phyloP scores from a whole-genome alignment of 331 rosid species.

The Rhamnella rubrinervis region DNA sequence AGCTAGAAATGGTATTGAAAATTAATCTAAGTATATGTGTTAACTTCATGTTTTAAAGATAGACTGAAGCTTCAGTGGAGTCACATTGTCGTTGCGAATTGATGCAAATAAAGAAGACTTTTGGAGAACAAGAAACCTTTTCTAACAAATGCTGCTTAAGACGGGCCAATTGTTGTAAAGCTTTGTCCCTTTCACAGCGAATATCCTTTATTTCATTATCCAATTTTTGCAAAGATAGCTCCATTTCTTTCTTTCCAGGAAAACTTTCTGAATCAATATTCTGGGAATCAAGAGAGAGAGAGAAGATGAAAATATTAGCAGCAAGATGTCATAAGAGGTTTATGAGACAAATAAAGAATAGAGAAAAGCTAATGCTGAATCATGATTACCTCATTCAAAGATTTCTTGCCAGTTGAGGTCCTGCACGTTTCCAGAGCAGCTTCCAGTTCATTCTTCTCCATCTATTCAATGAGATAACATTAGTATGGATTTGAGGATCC shows the following conservation, averaged over 20 bases:
- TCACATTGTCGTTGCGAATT: too few species aligned
- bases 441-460: constrained; percentile 74
- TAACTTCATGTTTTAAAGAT: too few species aligned
- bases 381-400: constrained; percentile 16
- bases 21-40: too few species aligned
- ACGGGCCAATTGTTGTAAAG: constrained; percentile 69
- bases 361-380: not conserved
- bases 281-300: constrained; percentile 32
- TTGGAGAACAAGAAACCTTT: constrained; percentile 55
- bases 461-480: constrained; percentile 36
- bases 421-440: constrained; percentile 50
- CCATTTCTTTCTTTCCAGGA: constrained; percentile 81
- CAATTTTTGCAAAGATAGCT: constrained; percentile 55
- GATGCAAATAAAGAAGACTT: not conserved
- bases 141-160: constrained; percentile 96
- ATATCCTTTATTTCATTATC: constrained; percentile 69
- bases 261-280: constrained; percentile 50
- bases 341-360: not conserved
- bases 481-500: constrained; percentile 16
- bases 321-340: not conserved
- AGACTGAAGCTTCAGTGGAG: too few species aligned
- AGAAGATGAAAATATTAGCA: not conserved
- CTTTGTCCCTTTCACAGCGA: constrained; percentile 70
- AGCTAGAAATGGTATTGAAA: too few species aligned
- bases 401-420: constrained; percentile 27